Evolutionary conservation across 192 early-diverging fungal species (phyloP).

Genomic region (Polychytrium aggregatum): DNA sequence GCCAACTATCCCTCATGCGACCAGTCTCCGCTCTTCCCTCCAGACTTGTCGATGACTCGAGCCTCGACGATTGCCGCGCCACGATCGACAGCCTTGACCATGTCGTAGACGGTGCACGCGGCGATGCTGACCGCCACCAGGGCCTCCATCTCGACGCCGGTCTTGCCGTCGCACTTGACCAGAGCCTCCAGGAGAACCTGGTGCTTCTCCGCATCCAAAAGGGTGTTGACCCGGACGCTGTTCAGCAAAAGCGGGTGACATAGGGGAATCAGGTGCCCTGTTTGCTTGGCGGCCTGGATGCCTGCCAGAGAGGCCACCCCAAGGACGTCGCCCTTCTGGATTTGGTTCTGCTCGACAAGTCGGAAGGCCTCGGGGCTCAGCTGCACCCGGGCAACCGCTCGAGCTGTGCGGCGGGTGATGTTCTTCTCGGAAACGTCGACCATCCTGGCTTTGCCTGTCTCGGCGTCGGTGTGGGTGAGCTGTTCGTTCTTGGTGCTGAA

Average conservation of each 20-base stretch:
- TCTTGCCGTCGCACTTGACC: conserved; percentile 68
- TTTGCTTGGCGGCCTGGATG: conserved; percentile 82
- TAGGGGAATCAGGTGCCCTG: conserved; percentile 70
- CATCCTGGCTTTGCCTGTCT: conserved; percentile 70
- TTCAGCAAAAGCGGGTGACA: conserved; percentile 72
- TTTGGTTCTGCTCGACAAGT: conserved; percentile 48
- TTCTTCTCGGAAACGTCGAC: conserved; percentile 72
- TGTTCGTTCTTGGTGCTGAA: too few relatives aligned
- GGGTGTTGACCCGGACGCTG: conserved; percentile 57
- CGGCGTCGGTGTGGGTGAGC: conserved; percentile 73
- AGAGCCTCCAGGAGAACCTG: conserved; percentile 55
- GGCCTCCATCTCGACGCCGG: conserved; percentile 60
- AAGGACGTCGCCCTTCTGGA: conserved; percentile 84
- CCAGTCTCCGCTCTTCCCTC: conserved; percentile 71
- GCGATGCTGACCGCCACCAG: conserved; percentile 58
- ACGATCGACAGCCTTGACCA: conserved; percentile 86
- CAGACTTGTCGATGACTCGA: conserved; percentile 65
- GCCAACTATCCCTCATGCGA: too few relatives aligned
- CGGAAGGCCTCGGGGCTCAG: conserved; percentile 54
- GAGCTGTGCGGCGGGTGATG: conserved; percentile 58
- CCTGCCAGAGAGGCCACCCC: conserved; percentile 81
- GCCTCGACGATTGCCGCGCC: conserved; percentile 68
- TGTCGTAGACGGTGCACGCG: conserved; percentile 82
- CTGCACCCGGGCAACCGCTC: conserved; percentile 59
- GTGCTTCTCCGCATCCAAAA: conserved; percentile 25